A percentile compares a stretch with the other conserved stretches of the same genome.
These are phyloP conservation scores for Pseudogymnoascus sp. DNA, from an alignment of 2,329 filamentous ascomycete species.

Conservation along the genomic window DNA sequence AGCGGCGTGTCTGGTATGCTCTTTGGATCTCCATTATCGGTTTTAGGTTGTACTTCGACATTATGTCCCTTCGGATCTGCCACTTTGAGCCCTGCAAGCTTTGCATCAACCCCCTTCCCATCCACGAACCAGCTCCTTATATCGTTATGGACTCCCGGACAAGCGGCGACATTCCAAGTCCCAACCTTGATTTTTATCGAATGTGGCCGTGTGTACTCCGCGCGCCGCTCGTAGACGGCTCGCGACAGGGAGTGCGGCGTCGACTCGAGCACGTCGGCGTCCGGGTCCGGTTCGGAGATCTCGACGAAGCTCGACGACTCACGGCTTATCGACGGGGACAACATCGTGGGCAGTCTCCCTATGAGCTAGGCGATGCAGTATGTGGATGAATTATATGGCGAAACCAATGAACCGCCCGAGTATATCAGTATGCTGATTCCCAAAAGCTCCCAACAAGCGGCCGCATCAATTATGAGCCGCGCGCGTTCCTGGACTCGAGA, in stretches of 20 bases:
- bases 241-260: constrained; percentile 51
- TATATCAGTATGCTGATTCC: neutral
- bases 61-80: constrained; percentile 25
- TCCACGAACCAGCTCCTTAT: constrained; percentile 81
- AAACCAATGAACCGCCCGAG: neutral
- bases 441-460: neutral
- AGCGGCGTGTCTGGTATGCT: constrained; percentile 25
- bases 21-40: constrained; percentile 24
- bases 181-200: constrained; percentile 80
- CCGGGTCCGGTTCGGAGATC: neutral
- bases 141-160: constrained; percentile 79
- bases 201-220: constrained; percentile 70
- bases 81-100: constrained; percentile 46
- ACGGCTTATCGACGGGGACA: neutral
- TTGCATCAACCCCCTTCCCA: constrained; percentile 60
- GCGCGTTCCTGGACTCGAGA: neutral
- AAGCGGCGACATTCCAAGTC: constrained; percentile 88
- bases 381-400: neutral
- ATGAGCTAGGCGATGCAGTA: neutral
- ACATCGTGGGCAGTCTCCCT: neutral
- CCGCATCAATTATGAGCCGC: neutral
- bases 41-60: constrained; percentile 36
- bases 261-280: constrained; percentile 15
- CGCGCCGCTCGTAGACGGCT: constrained; percentile 61
- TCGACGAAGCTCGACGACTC: neutral